Base-by-base conservation (phyloP, 345 rosid species). In the Theobroma cacao region DNA sequence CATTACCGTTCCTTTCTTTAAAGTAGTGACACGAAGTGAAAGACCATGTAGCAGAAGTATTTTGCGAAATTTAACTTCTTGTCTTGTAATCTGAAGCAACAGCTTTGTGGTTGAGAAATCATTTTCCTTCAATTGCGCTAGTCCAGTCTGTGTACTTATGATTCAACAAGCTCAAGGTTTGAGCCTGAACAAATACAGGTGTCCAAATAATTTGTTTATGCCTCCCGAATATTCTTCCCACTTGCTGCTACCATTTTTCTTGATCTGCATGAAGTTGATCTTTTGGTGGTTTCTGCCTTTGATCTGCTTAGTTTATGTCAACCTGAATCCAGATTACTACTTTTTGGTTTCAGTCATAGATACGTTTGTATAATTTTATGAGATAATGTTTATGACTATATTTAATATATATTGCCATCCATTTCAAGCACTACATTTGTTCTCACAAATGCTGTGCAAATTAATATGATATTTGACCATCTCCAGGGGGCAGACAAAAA, bases 211-310 rank as follows among this genome's bases (percentile, higher is more conserved):
- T 26, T 43, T n/a, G 38, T 7, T 7, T 36, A 28, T 63, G 28
- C 30, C 41, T 67, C 45, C 20, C 2, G 45, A 77, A 20, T 15
- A 55, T 40, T 40, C 47, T 62, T 36, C n/a, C 53, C 20, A 38
- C n/a, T 26, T 71, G 56, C 80, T 40, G 28, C 56, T 68, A 30
- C 34, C 41, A 38, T 18, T 63, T 33, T 33, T 9, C 12, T 56
- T 66, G 50, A 78, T 47, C 50, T 59, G 76, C 38, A 77, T 5
- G 78, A 76, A 14, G 13, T 22, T 38, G 28, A 66, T 34, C 48
- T 63, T 20, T 56, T 6, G 34, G 38, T 17, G 66, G 30, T 55
- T 40, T 36, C 20, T 13, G 15, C 58, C n/a, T 63, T 52, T 26
- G 5, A 50, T 76, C 33, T 28, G 64, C 40, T 40, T 40, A 53